Evolutionary conservation across 306 rosid species (phyloP), one percentile per base, ranked within the genome.

Genomic region (Glycyrrhiza uralensis): DNA sequence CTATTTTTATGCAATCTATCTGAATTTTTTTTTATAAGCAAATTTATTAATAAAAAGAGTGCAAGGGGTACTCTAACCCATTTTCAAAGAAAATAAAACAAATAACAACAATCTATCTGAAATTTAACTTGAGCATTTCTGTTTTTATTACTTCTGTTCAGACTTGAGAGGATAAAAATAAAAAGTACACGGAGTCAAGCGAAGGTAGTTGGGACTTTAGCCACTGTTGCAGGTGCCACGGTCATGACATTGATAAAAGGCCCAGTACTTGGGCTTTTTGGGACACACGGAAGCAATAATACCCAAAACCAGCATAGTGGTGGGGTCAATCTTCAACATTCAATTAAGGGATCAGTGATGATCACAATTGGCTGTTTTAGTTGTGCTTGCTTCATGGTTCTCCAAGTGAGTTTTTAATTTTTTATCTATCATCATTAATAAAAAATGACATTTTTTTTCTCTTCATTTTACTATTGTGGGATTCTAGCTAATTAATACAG

Each of bases 161-260:
- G 98, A 89, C 85, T 91, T 17, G 99, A 94, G 90, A 89, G 74
- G 56, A 47, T 91, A n/a, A 88, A 80, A 22, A 18, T 91, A 22
- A 89, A 47, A 87, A 76, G 93, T 52, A 45, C 82, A 12, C 83
- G 83, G 8, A 89, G 91, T 80, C 99, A 91, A 81, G 92, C 96
- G 0, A 91, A 91, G 88, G 38, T 94, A 65, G 13, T 88, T 0
- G 99, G 99, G 35, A 91, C 99, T 39, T n/a, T 75, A 63, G 96
- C 96, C 57, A 94, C 99, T 1, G 97, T 89, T 50, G 88, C 81
- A 19, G 99, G 99, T 64, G 97, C 99, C 59, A 91, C 91, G 97
- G 50, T 88, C 51, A 94, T 94, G 92, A 94, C 97, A 52, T 29
- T 94, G 35, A 12, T 86, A 8, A 94, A 87, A 85, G 97, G 99